A percentile compares a stretch with the other conserved stretches of the same genome.
phyloP scores from a whole-genome alignment of 768 basidiomycete genomes.

The Solioccasus polychromus region DNA sequence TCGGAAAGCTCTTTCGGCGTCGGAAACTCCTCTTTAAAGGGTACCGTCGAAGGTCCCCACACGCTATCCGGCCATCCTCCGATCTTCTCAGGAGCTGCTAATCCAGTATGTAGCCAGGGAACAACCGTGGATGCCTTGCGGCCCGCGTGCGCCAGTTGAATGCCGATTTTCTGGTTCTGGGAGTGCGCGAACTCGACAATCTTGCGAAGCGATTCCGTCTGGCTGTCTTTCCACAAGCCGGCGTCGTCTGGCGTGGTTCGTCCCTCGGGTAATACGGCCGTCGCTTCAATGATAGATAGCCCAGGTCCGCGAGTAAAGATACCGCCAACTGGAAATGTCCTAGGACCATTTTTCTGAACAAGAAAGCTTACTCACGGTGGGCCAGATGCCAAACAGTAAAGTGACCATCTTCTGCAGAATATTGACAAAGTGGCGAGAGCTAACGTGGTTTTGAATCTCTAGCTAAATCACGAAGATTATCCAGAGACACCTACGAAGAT shows the following conservation, averaged over 20 bases:
- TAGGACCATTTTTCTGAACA: background rate
- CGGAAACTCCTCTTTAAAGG: constrained; percentile 42
- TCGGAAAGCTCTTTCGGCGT: constrained; percentile 54
- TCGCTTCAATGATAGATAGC: constrained; percentile 62
- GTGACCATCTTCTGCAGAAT: constrained; percentile 53
- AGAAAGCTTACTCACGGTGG: constrained; percentile 30
- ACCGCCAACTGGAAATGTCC: constrained; percentile 32
- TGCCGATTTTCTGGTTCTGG: constrained; percentile 64
- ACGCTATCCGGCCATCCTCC: constrained; percentile 57
- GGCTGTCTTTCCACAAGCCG: constrained; percentile 64
- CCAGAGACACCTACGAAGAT: constrained; percentile 41
- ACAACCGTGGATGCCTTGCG: constrained; percentile 66
- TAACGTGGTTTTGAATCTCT: constrained; percentile 8
- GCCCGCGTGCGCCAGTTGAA: constrained; percentile 77
- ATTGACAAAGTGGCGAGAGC: constrained; percentile 60
- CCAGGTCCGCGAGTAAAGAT: constrained; percentile 53
- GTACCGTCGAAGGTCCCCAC: constrained; percentile 54
- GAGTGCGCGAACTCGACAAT: constrained; percentile 73
- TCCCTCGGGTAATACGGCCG: constrained; percentile 56
- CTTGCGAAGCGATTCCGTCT: constrained; percentile 42
- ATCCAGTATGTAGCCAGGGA: constrained; percentile 52
- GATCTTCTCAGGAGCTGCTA: constrained; percentile 33
- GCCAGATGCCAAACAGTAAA: constrained; percentile 56
- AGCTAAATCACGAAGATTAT: background rate
- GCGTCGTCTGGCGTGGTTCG: constrained; percentile 66